Percentiles rank a stretch among this genome's conserved stretches.
Conservation (phyloP, 169 alveolate genomes). For the Toxoplasma gondii region DNA sequence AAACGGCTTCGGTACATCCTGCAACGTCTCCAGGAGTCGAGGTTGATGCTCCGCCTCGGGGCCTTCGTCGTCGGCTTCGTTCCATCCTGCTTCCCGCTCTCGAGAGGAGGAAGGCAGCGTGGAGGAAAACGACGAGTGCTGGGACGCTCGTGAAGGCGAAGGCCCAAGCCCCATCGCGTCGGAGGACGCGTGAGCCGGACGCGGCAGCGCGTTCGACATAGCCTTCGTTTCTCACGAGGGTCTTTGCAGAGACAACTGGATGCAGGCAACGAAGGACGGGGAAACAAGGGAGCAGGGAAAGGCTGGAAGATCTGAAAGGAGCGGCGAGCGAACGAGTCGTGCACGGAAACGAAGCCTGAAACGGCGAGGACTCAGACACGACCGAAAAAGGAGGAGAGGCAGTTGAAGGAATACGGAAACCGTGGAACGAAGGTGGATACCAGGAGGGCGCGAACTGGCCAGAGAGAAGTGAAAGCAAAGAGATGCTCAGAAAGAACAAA, state of each 20-base stretch:
- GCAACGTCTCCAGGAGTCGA: background rate
- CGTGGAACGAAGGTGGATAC: background rate
- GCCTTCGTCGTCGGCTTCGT: background rate
- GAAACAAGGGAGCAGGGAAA: no score
- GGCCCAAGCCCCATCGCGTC: background rate
- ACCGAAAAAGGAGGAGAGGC: no score
- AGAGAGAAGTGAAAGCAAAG: background rate
- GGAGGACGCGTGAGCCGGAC: background rate
- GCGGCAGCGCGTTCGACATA: background rate
- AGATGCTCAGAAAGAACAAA: background rate
- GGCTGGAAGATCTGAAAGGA: no score
- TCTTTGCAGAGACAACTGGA: background rate
- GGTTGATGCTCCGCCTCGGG: background rate
- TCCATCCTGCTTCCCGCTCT: background rate
- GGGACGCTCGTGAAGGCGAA: background rate
- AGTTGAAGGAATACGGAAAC: background rate
- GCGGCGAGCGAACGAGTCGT: no score
- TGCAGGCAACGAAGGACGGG: no score
- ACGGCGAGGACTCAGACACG: no score
- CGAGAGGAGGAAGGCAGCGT: background rate
- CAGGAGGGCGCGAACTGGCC: background rate
- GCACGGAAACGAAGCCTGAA: no score
- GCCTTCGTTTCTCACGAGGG: background rate
- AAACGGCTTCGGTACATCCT: background rate
- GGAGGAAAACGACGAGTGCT: background rate